Conservation (phyloP, 192 early-diverging fungal genomes). For the Obelidium mucronatum region DNA sequence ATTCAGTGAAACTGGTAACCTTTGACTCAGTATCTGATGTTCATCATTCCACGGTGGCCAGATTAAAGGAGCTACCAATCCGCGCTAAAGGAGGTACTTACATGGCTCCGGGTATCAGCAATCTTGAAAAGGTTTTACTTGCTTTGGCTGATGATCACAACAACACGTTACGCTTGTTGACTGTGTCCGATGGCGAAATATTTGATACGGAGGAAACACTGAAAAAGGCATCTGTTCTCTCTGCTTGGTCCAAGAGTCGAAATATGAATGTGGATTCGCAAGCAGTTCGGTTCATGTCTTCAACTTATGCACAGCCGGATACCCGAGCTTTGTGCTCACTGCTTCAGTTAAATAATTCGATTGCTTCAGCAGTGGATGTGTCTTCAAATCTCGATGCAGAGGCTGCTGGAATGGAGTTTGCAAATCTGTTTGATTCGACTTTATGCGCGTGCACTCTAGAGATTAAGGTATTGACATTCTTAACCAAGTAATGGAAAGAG, state of each 20-base stretch:
- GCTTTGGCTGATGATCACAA: not conserved
- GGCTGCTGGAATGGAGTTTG: not conserved
- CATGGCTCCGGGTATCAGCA: slow-evolving; percentile 19
- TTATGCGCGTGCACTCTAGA: no score
- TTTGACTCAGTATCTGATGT: slow-evolving; percentile 25
- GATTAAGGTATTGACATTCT: no score
- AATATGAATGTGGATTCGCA: slow-evolving; percentile 26
- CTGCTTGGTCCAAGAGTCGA: not conserved
- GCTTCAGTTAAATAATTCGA: slow-evolving; percentile 38
- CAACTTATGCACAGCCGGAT: slow-evolving; percentile 29
- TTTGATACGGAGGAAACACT: slow-evolving; percentile 14
- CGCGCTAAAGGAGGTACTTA: slow-evolving; percentile 23
- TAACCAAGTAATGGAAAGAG: no score
- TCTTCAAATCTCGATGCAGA: not conserved
- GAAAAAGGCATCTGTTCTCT: not conserved
- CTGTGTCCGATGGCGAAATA: slow-evolving; percentile 39
- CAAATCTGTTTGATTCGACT: not conserved
- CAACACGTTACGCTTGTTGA: slow-evolving; percentile 9
- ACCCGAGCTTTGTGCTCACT: slow-evolving; percentile 40
- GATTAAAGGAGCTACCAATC: not conserved
- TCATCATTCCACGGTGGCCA: not conserved
- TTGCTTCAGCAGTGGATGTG: not conserved
- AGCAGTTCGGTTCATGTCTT: slow-evolving; percentile 29
- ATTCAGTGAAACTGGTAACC: slow-evolving; percentile 17
- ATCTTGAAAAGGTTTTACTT: not conserved